These are phyloP conservation scores for Ostreobium quekettii DNA, from an alignment of 139 green algal genomes.

Conservation along the genomic window DNA sequence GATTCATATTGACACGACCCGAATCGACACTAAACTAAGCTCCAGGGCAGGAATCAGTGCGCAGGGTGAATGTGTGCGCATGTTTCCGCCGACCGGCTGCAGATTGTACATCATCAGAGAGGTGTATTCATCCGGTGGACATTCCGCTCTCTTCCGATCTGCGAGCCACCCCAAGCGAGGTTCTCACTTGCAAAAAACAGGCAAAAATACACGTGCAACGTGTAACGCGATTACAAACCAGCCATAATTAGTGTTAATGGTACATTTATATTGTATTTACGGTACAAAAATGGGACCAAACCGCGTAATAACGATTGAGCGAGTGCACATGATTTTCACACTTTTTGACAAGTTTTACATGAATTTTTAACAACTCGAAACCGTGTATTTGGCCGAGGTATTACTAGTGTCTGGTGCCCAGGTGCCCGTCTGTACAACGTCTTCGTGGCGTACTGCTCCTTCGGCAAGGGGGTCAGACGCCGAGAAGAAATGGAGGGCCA, in stretches of 20 bases:
- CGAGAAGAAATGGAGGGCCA: constrained; percentile 36
- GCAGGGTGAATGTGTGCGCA: too few species aligned
- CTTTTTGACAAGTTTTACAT: neutral
- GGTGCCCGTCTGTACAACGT: constrained; percentile 46
- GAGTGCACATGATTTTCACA: neutral
- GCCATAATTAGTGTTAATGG: neutral
- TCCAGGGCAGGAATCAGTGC: too few species aligned
- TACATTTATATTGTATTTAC: neutral
- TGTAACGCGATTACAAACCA: neutral
- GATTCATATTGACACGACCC: too few species aligned
- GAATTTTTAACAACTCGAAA: neutral
- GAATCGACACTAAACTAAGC: too few species aligned
- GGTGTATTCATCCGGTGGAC: too few species aligned
- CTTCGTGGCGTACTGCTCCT: constrained; percentile 41
- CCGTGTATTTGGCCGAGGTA: neutral
- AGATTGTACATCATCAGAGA: too few species aligned
- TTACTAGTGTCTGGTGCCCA: constrained; percentile 5
- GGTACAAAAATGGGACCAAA: too few species aligned
- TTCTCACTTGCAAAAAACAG: neutral
- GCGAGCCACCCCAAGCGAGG: too few species aligned
- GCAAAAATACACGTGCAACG: neutral
- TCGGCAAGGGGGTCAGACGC: constrained; percentile 24
- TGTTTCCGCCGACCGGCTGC: too few species aligned
- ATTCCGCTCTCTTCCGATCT: too few species aligned
- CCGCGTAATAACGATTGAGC: too few species aligned